Base-by-base conservation (phyloP, 768 basidiomycete species). In the Psilocybe sp. region DNA sequence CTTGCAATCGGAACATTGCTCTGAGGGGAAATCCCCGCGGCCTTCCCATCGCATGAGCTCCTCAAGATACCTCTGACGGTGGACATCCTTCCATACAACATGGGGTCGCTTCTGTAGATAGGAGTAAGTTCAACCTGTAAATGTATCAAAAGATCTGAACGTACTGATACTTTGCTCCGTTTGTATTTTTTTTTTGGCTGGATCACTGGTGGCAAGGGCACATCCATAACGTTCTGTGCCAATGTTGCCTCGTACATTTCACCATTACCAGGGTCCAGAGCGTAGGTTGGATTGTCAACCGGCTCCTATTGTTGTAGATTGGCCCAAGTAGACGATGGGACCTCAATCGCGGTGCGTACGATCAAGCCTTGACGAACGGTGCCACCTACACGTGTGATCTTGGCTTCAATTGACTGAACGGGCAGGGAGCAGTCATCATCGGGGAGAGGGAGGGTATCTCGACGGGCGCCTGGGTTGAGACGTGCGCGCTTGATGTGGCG, bases 21-120 rank as follows among this genome's bases (percentile, higher is more conserved):
- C 15, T 3, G 31, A 28, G 8, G 13, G 14, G 5, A 14, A 55
- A 20, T 55, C 54, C 1, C 46, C 54, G 9, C 50, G 35, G 13
- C 54, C 54, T 3, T 41, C 40, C 42, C 50, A 51, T 13, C 45
- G 46, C 3, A 51, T 28, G 5, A 55, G 40, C 28, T 55, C 49
- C 13, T 55, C 54, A 2, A 55, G 19, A 14, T 55, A 55, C 6
- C 23, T 14, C 11, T 44, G 18, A 5, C 46, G 48, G 31, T 48
- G 49, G 11, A 43, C 28, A 18, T 50, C 44, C 33, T 39, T 48
- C 54, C 54, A 55, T 3, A 55, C 45, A 3, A 48, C 41, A 31
- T 55, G 49, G 2, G 47, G 54, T 1, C 50, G 49, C 44, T 47
- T 41, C 53, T 55, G 16, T 14, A 19, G 16, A 7, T 7, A 3